Base-by-base conservation (phyloP, 139 green algal genomes). In the Haematococcus sp. region DNA sequence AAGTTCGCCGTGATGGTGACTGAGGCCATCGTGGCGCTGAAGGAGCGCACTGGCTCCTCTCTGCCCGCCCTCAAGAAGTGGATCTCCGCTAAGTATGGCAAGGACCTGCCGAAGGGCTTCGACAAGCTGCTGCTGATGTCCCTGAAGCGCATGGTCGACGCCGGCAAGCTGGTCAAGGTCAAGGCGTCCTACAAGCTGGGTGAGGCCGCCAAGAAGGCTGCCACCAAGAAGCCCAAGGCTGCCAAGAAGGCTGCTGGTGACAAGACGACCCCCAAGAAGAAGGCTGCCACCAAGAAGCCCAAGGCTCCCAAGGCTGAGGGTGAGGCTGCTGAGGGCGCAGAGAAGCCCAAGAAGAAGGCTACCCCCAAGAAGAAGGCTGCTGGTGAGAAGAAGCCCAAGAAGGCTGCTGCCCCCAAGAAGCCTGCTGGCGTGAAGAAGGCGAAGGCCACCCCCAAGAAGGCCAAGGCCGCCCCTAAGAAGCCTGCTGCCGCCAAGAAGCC, bases 101-200 rank as follows among this genome's bases (percentile, higher is more conserved):
- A 81, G 43, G 46, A 59, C 46, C 27, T 64, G 20, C 30, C 34
- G 31, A 68, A 54, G 52, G 44, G 28, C 30, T 94, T 70, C 65
- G 76, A 90, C 63, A 90, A 88, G 78, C 77, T 66, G 22, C 46
- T 90, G 1, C 70, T 56, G 31, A 52, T 56, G 46, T 74, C 78
- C 74, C 31, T 94, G 30, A 89, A 86, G 61, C 77, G 76, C 0
- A 70, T 85, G 25, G 70, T 71, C 1, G 58, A 68, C 16, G 56
- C 71, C 28, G 85, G 82, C 40, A 91, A 91, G 74, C 81, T 94
- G 17, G 75, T 91, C 22, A 86, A 88, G 72, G 79, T 91, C 11
- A 94, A 94, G 81, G 66, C 31, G 27, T 84, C 74, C 64, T 94
- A 86, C 83, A 92, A 93, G 81, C 81, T 94, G 28, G 68, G 73